Evolutionary conservation across 2,329 filamentous ascomycete genomes (phyloP), one percentile per base, ranked within the genome.

Genomic region (Chrysoporthe austroafricana): DNA sequence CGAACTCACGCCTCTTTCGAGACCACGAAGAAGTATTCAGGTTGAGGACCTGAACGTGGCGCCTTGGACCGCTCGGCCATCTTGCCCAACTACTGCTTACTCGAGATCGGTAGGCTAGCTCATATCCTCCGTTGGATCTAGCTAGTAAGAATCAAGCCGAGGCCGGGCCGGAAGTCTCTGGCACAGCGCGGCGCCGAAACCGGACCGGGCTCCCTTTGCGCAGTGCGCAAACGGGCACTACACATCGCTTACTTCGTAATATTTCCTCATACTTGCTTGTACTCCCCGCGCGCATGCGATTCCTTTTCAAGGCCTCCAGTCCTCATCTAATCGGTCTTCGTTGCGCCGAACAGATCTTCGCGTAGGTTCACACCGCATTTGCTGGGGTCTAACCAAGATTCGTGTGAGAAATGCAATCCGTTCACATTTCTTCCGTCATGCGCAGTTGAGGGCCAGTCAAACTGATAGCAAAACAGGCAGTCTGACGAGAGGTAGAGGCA

Each of bases 61-160:
- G 57, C 57, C 57, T 59, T 59, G 43, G 57, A 59, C 57, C 57
- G 57, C 57, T 59, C 57, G 57, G 57, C 57, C 57, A 59, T 60
- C 57, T 60, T 60, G 57, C 57, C 57, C 21, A 14, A 3, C 4
- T 21, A 6, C 8, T 57, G 32, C 43, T 58, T 16, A 11, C 36
- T 9, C 36, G 14, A 11, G 18, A 1, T 7, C 3, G 3, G 13
- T 9, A n/a, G 18, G 1, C 8, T 13, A 9, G 9, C 39, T 1
- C 4, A 42, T 36, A 14, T 14, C 8, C 7, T 14, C 8, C 7
- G 3, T 13, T 9, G 4, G 13, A 21, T 18, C 56, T 26, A 4
- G 6, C 34, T 39, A 9, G n/a, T 58, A 16, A 3, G 32, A 11
- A 7, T 1, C 4, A 13, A 26, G 36, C 57, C 57, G 57, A 60